Evolutionary conservation across 2,329 filamentous ascomycete species (phyloP).

Genomic region (Talaromyces funiculosus): DNA sequence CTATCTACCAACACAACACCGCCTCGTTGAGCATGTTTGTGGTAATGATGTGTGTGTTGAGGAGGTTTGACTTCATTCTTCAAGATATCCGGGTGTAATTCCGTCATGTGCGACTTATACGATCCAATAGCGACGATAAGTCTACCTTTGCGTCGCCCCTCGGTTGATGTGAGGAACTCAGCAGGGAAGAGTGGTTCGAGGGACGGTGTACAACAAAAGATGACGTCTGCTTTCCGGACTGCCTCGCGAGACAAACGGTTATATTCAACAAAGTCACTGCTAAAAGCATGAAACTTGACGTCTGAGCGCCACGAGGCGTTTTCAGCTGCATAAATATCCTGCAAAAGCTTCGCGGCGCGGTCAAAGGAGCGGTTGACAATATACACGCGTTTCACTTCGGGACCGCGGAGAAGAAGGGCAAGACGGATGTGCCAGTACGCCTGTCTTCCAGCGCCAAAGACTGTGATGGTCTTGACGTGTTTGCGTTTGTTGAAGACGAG

Average conservation of each 20-base stretch:
- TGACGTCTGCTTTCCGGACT: conserved; percentile 64
- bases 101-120: conserved; percentile 68
- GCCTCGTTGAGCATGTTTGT: conserved; percentile 50
- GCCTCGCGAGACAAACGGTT: conserved; percentile 63
- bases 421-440: conserved; percentile 93
- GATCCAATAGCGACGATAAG: conserved; percentile 42
- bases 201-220: conserved; percentile 84
- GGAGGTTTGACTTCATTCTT: conserved; percentile 52
- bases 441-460: conserved; percentile 85
- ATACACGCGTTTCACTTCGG: conserved; percentile 70
- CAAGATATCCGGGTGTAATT: conserved; percentile 73
- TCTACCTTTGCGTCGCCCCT: conserved; percentile 41
- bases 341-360: conserved; percentile 43
- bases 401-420: conserved; percentile 60
- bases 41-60: conserved; percentile 42
- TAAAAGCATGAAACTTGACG: conserved; percentile 64
- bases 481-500: conserved; percentile 61
- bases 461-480: conserved; percentile 67
- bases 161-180: conserved; percentile 60
- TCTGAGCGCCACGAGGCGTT: conserved; percentile 57
- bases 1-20: conserved; percentile 61
- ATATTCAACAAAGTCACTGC: conserved; percentile 66
- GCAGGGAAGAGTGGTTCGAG: conserved; percentile 69
- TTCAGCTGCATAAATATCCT: conserved; percentile 49
- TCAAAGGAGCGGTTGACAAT: conserved; percentile 67